Conservation (phyloP, 345 rosid genomes). For the Clausena lansium region DNA sequence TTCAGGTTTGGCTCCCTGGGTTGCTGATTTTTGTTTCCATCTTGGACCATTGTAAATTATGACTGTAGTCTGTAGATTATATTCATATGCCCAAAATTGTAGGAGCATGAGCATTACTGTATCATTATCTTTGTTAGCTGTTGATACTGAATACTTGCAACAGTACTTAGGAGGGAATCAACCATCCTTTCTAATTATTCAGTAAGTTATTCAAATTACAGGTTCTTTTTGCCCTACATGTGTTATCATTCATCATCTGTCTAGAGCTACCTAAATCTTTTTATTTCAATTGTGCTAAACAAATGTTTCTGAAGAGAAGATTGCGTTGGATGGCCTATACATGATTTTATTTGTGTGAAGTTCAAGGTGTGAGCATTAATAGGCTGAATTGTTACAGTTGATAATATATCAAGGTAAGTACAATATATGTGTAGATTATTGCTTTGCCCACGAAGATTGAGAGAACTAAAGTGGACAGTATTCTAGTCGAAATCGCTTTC, state of each 20-base stretch:
- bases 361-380: too few relatives aligned
- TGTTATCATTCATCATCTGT: not conserved
- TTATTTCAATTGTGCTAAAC: too few relatives aligned
- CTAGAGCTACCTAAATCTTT: not conserved
- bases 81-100: constrained; percentile 1
- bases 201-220: not conserved
- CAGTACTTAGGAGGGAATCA: not conserved
- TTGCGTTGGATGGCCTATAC: too few relatives aligned
- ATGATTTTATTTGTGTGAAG: too few relatives aligned
- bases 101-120: constrained; percentile 16
- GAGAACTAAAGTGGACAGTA: too few relatives aligned
- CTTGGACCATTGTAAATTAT: not conserved
- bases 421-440: too few relatives aligned
- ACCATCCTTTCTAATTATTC: not conserved
- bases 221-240: not conserved
- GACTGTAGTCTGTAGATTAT: constrained; percentile 22
- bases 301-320: not conserved
- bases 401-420: too few relatives aligned
- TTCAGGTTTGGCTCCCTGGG: not conserved
- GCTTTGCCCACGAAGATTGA: too few relatives aligned
- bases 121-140: not conserved
- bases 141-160: not conserved
- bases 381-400: too few relatives aligned
- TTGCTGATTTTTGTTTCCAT: not conserved
- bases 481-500: too few relatives aligned